Percentiles rank a stretch among this genome's conserved stretches.
phyloP scores from a whole-genome alignment of 495 filamentous ascomycete species.

The Saxispiralis lemnorum region DNA sequence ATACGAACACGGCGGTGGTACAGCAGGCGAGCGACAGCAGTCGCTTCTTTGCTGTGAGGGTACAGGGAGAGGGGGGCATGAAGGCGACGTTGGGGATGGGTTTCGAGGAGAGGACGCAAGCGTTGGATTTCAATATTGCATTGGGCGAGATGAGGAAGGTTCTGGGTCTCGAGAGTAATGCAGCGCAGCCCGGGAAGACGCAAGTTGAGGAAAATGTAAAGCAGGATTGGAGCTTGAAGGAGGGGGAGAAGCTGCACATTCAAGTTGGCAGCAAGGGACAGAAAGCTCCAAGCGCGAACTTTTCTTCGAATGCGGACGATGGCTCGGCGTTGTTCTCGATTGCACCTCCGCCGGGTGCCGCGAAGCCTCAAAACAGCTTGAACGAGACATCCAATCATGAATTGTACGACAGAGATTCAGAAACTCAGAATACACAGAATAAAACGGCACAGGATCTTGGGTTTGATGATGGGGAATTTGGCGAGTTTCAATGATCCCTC shows the following conservation, averaged over 20 bases:
- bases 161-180: slow-evolving; percentile 25
- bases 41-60: slow-evolving; percentile 66
- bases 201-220: slow-evolving; percentile 30
- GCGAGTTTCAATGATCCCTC: slow-evolving; percentile 30
- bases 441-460: slow-evolving; percentile 26
- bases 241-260: slow-evolving; percentile 69
- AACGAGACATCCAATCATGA: too few species aligned
- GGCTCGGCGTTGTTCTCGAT: slow-evolving; percentile 29
- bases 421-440: too few species aligned
- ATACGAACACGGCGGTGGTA: slow-evolving; percentile 38
- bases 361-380: slow-evolving; percentile 26
- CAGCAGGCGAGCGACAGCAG: slow-evolving; percentile 55
- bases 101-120: slow-evolving; percentile 67
- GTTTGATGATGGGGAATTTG: slow-evolving; percentile 35
- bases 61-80: slow-evolving; percentile 45
- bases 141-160: slow-evolving; percentile 52
- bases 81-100: slow-evolving; percentile 69
- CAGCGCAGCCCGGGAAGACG: slow-evolving; percentile 15
- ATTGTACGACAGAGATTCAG: too few species aligned
- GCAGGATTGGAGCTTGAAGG: slow-evolving; percentile 61
- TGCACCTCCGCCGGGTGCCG: slow-evolving; percentile 30
- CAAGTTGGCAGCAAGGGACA: slow-evolving; percentile 37
- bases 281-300: slow-evolving; percentile 8
- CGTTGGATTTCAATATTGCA: slow-evolving; percentile 67
- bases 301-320: slow-evolving; percentile 1